Conservation (phyloP, 768 basidiomycete genomes). For the Lactarius trivialis region DNA sequence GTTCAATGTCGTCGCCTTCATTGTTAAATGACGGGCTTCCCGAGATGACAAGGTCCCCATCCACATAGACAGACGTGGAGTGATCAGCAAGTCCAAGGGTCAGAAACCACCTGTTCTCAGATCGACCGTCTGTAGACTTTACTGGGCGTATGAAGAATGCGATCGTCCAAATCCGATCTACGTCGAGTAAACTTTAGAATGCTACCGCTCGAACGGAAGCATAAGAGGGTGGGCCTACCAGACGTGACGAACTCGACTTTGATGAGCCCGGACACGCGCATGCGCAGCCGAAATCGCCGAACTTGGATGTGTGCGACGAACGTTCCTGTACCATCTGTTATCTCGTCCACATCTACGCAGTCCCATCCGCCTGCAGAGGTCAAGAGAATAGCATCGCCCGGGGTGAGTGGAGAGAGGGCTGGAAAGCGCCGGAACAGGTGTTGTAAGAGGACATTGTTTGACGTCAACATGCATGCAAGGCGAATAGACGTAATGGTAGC, state of each 20-base stretch:
- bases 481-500: conserved; percentile 41
- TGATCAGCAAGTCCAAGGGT: conserved; percentile 46
- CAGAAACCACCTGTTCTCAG: conserved; percentile 33
- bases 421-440: conserved; percentile 42
- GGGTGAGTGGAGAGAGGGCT: conserved; percentile 46
- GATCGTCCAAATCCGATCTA: conserved; percentile 55
- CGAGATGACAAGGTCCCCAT: conserved; percentile 45
- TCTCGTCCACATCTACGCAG: conserved; percentile 43
- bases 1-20: background rate
- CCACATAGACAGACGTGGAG: conserved; percentile 52
- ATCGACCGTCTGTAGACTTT: conserved; percentile 10
- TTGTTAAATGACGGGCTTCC: conserved; percentile 1
- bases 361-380: conserved; percentile 40
- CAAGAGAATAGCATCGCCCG: conserved; percentile 43
- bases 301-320: conserved; percentile 50
- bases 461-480: conserved; percentile 56
- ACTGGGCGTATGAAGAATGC: conserved; percentile 32
- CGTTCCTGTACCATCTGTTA: conserved; percentile 33
- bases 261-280: conserved; percentile 54
- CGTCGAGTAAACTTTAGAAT: background rate
- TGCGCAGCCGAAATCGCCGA: conserved; percentile 59
- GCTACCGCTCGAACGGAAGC: too few species aligned
- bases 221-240: conserved; percentile 29
- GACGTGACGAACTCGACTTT: conserved; percentile 59
- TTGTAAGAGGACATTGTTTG: conserved; percentile 56